Evolutionary conservation across 2,329 filamentous ascomycete species (phyloP), one percentile per base, ranked within the genome.

Genomic region (Cladosporium sp.): DNA sequence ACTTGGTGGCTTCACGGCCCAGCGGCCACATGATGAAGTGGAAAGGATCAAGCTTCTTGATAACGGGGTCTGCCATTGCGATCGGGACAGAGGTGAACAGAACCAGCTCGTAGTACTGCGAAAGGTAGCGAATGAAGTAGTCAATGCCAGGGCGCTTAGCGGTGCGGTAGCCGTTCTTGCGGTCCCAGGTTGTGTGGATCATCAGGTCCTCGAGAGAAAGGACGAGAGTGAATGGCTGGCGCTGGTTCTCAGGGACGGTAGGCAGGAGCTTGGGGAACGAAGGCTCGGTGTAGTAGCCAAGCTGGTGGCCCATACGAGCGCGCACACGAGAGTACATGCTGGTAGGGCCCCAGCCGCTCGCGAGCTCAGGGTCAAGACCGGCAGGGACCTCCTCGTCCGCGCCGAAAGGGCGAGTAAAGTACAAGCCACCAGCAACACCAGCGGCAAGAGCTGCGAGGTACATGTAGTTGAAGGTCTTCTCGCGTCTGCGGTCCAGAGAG

Each of bases 61-160:
- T 87, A 61, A 99, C 86, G 28, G 92, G 92, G 72, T 97, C 93
- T 31, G 89, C 94, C 76, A 92, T 90, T 74, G 88, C 89, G 74
- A 89, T 92, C 0, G 94, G 93, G 56, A 95, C 89, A 46, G 87
- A 91, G 35, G 95, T 99, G 82, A 98, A 99, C 69, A 99, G 88
- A 62, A 98, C 95, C 64, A 99, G 84, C 79, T 99, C 95, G 77
- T 97, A 99, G 84, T 99, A 98, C 79, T 97, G 93, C 80, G 91
- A 94, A 58, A 99, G 86, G 78, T 99, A 99, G 75, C 92, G 91
- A 69, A 99, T 82, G 82, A 99, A 99, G 82, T 99, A 99, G 81
- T 99, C 95, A 68, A 96, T 87, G 55, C 95, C 95, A 40, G 95
- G 95, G 59, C 95, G 88, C 83, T 99, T 99, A 31, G 95, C 95